Conservation (phyloP, 1,284 basidiomycete species). For the Lentinus polychrous region DNA sequence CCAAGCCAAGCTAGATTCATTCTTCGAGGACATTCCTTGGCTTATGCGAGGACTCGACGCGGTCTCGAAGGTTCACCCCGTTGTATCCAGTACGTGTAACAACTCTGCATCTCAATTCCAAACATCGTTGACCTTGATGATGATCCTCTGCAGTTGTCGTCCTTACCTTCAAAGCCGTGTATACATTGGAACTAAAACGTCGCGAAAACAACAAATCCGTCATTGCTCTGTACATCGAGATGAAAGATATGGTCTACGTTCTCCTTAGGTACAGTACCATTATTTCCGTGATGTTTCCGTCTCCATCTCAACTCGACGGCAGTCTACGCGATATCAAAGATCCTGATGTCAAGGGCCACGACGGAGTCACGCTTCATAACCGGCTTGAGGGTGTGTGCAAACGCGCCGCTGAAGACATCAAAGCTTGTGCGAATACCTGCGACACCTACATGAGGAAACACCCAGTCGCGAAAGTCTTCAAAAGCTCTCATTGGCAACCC, state of each 20-base stretch:
- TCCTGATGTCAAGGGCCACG: neutral
- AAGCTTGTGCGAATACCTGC: constrained; percentile 25
- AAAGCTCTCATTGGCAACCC: constrained; percentile 29
- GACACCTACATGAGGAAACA: constrained; percentile 26
- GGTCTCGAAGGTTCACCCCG: constrained; percentile 11
- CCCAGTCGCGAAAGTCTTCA: constrained; percentile 29
- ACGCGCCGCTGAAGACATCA: constrained; percentile 23
- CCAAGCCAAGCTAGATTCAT: constrained; percentile 4
- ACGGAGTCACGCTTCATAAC: neutral
- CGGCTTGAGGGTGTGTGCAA: constrained; percentile 16
- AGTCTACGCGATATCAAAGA: constrained; percentile 16
- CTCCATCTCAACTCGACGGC: neutral
- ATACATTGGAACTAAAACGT: constrained; percentile 32
- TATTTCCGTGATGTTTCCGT: neutral
- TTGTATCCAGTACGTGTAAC: constrained; percentile 7
- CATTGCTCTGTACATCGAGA: constrained; percentile 31
- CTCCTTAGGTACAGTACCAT: constrained; percentile 29
- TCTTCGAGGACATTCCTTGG: constrained; percentile 9
- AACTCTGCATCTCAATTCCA: too few relatives aligned
- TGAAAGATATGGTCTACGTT: constrained; percentile 37
- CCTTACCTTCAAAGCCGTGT: constrained; percentile 35
- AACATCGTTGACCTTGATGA: neutral
- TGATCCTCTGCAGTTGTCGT: constrained; percentile 29
- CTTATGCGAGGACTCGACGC: constrained; percentile 11
- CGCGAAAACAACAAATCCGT: constrained; percentile 39